Evolutionary conservation across 192 early-diverging fungal species (phyloP), one percentile per base, ranked within the genome.

Genomic region (Ambispora gerdemannii): DNA sequence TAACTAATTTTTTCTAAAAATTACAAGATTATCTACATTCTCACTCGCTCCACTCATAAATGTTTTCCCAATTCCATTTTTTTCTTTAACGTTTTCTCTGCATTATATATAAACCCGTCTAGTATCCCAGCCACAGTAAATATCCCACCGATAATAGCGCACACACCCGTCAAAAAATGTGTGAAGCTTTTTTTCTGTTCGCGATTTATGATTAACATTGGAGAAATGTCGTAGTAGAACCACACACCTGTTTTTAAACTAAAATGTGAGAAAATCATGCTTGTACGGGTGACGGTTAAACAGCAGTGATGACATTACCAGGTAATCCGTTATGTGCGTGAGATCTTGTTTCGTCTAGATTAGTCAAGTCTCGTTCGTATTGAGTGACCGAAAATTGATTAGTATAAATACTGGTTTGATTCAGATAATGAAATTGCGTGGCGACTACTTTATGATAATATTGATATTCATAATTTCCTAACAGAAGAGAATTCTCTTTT

Each of bases 331-430:
- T 10, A 31, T 70, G 35, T 49, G 35, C 22, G 20, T 71, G 36
- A 36, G 65, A 69, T 50, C 50, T 27, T 20, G 34, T 58, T 53
- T n/a, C n/a, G n/a, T 75, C 68, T 69, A 74, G 76, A 28, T 51
- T 62, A 15, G 70, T 52, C 61, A 92, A 61, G 50, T 82, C 81
- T 24, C 88, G 79, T 67, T 91, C 88, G 78, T 92, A 88, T 77
- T 96, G 92, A 1, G 95, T 98, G 7, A 90, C 92, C 24, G 95
- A 93, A 74, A 93, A 97, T 78, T 98, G 95, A 78, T 98, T 98
- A 3, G 95, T 95, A 71, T 81, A 81, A 19, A 93, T 77, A n/a
- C 77, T 81, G 8, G 77, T 75, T 50, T 87, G 86, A 74, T 91
- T 87, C 51, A 89, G 68, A 77, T 84, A 94, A 20, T 77, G 60